phyloP scores from a whole-genome alignment of 352 stramenopile genomes.

The Phytophthora niederhauseri region DNA sequence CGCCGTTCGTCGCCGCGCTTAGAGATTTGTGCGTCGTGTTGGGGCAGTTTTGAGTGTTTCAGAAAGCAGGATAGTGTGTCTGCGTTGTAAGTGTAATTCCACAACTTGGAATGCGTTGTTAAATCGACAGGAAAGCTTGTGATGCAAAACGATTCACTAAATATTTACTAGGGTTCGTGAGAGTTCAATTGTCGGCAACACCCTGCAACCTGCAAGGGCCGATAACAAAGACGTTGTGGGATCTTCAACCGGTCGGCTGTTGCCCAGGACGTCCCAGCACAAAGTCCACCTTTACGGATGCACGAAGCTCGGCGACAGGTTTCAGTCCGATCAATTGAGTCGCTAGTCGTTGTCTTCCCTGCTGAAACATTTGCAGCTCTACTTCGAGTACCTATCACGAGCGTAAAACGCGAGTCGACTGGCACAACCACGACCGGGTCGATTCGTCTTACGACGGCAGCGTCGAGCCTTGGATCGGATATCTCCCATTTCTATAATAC shows the following conservation, averaged over 20 bases:
- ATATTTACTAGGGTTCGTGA: background rate
- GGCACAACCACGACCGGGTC: too few species aligned
- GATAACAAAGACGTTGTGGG: too few species aligned
- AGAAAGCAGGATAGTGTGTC: conserved; percentile 14
- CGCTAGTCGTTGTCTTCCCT: too few species aligned
- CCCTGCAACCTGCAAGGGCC: too few species aligned
- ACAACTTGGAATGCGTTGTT: conserved; percentile 20
- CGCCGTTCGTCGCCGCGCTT: conserved; percentile 29
- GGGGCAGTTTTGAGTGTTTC: conserved; percentile 14
- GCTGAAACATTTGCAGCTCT: too few species aligned
- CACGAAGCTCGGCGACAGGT: background rate
- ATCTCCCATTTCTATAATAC: too few species aligned
- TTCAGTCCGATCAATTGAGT: background rate
- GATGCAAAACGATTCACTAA: background rate
- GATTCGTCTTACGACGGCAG: too few species aligned
- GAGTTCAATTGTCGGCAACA: background rate
- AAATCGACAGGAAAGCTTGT: background rate
- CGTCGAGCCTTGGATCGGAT: too few species aligned
- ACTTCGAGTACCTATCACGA: too few species aligned
- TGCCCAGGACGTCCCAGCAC: background rate
- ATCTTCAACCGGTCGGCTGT: background rate
- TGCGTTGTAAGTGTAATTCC: conserved; percentile 25
- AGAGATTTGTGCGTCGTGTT: background rate
- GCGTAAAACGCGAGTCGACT: too few species aligned
- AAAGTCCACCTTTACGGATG: conserved; percentile 1